Evolutionary conservation across 1,284 basidiomycete species (phyloP), one percentile per base, ranked within the genome.

Genomic region (Apiotrichum montevideense): DNA sequence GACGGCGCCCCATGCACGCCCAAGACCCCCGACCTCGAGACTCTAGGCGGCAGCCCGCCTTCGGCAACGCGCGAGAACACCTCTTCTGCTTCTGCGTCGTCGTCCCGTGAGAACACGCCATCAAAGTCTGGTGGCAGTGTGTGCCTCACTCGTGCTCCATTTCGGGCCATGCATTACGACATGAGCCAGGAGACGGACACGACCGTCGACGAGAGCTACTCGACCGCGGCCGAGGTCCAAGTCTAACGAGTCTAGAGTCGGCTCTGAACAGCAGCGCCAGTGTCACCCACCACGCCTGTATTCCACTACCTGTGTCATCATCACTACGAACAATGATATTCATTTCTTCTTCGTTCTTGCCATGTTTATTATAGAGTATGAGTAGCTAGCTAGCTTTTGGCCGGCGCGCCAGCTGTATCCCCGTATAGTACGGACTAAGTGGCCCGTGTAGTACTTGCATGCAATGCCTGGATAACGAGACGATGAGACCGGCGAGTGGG

Each of bases 21-120:
- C 6, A 57, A 54, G 8, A 62, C 60, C 13, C 60, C 60, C 13
- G 60, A 62, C 40, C 54, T 57, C 15, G 51, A 52, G 0, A 21
- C 51, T 14, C 46, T 61, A 44, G 46, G 46, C 21, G 33, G n/a
- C 29, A 4, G 37, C 29, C 6, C 34, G 5, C 40, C 39, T 2
- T 21, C 47, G 15, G 35, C 46, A 2, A 14, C n/a, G 8, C 47
- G 35, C 15, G 47, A 14, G 10, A 8, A 13, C 15, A 9, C 29
- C 29, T 3, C 41, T 5, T 10, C 49, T 7, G 4, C 40, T 2
- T 13, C 46, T 34, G 32, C 46, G 33, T 8, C 11, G 35, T 35
- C 46, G 35, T 8, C 49, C 10, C 41, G 41, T 6, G 6, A 40
- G 6, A 39, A 21, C 9, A 49, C 47, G n/a, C 47, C 40, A 9